Evolutionary conservation across 2,329 filamentous ascomycete genomes (phyloP).

Genomic region (Fusarium citri): DNA sequence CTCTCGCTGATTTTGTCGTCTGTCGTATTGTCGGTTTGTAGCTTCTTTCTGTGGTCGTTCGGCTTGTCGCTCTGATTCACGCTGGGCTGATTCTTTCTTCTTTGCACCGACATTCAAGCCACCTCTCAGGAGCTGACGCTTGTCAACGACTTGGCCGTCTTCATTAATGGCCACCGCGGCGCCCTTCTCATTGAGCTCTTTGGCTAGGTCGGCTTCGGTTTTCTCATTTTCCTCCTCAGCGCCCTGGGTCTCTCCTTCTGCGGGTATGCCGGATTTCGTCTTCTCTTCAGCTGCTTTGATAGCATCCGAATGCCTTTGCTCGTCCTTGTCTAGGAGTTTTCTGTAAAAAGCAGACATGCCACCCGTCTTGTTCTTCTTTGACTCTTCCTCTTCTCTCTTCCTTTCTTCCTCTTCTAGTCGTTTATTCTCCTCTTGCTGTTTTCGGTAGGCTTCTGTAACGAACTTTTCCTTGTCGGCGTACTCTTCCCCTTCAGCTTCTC

Average conservation of each 20-base stretch:
- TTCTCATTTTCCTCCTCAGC: conserved; percentile 68
- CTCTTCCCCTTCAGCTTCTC: conserved; percentile 83
- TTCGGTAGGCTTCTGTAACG: conserved; percentile 84
- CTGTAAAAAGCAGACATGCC: conserved; percentile 85
- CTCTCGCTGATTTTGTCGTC: conserved; percentile 76
- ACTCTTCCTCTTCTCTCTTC: conserved; percentile 71
- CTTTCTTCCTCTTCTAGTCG: conserved; percentile 78
- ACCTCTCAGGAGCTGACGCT: conserved; percentile 80
- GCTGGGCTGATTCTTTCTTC: conserved; percentile 61
- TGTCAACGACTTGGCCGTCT: conserved; percentile 85
- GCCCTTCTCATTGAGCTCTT: conserved; percentile 72
- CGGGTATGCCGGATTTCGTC: conserved; percentile 54
- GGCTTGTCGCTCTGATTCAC: conserved; percentile 38
- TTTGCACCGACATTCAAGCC: conserved; percentile 79
- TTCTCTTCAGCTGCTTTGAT: conserved; percentile 73
- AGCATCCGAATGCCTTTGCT: conserved; percentile 75
- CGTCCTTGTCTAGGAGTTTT: conserved; percentile 76
- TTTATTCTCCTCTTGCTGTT: conserved; percentile 80
- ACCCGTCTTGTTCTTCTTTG: conserved; percentile 70
- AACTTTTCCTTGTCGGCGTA: conserved; percentile 88
- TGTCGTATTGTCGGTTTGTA: conserved; percentile 57
- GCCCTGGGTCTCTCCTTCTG: conserved; percentile 53
- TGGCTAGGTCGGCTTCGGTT: conserved; percentile 72
- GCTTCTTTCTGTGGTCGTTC: conserved; percentile 52
- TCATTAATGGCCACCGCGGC: conserved; percentile 78